phyloP scores from a whole-genome alignment of 2,329 filamentous ascomycete species.

The Aspergillus neoniger region DNA sequence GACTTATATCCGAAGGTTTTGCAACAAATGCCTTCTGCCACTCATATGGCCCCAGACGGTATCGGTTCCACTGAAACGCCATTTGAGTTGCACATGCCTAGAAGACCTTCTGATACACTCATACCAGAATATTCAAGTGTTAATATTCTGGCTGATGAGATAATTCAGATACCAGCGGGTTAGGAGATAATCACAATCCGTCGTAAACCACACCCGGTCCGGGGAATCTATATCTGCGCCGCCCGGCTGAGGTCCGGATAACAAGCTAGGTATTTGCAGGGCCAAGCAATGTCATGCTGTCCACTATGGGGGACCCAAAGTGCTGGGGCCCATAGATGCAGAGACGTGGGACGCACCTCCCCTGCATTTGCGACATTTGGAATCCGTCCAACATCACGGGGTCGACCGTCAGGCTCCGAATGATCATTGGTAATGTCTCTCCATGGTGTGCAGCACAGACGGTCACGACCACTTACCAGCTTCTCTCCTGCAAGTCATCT shows the following conservation, averaged over 20 bases:
- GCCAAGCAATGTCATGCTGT: not conserved
- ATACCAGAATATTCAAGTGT: not conserved
- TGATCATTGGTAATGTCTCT: constrained; percentile 11
- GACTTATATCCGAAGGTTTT: not conserved
- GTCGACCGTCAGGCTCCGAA: not conserved
- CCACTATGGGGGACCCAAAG: not conserved
- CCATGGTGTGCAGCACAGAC: not conserved
- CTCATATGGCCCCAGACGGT: not conserved
- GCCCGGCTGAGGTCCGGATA: not conserved
- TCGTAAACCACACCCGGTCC: not conserved
- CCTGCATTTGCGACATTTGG: not conserved
- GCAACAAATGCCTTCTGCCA: not conserved
- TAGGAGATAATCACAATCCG: not conserved
- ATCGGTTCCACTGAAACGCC: constrained; percentile 8
- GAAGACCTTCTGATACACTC: constrained; percentile 10
- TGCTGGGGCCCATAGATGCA: not conserved
- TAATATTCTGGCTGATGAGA: not conserved
- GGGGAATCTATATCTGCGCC: not conserved
- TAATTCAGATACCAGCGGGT: not conserved
- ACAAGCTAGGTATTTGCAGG: not conserved
- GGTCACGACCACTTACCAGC: not conserved
- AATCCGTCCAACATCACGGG: not conserved
- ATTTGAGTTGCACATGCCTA: constrained; percentile 14
- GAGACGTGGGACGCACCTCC: not conserved
- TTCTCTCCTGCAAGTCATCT: not conserved